phyloP scores from a whole-genome alignment of 1,284 basidiomycete genomes.

The Gastroboletus turbinatus region DNA sequence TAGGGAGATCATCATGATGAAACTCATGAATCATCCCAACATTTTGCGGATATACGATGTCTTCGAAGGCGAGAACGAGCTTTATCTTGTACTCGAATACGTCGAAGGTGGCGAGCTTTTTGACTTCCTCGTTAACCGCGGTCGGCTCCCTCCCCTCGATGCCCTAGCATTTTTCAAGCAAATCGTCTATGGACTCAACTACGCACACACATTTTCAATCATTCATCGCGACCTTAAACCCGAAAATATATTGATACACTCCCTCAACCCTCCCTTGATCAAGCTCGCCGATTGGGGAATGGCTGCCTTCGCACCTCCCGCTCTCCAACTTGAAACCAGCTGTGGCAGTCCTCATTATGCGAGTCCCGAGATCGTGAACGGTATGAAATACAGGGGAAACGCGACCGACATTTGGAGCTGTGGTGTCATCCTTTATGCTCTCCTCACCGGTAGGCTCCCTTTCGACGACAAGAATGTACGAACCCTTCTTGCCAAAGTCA shows the following conservation, averaged over 20 bases:
- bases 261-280: slow-evolving; percentile 79
- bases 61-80: slow-evolving; percentile 90
- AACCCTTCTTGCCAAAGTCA: slow-evolving; percentile 87
- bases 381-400: slow-evolving; percentile 90
- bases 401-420: slow-evolving; percentile 96
- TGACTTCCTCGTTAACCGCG: slow-evolving; percentile 92
- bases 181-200: slow-evolving; percentile 94
- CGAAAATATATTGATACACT: slow-evolving; percentile 92
- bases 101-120: slow-evolving; percentile 98
- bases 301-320: slow-evolving; percentile 87
- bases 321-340: slow-evolving; percentile 88
- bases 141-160: slow-evolving; percentile 79
- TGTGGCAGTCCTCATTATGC: slow-evolving; percentile 99
- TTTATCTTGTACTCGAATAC: slow-evolving; percentile 96
- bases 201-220: slow-evolving; percentile 98
- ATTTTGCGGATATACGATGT: slow-evolving; percentile 96
- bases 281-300: slow-evolving; percentile 99
- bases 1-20: slow-evolving; percentile 99
- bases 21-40: slow-evolving; percentile 97
- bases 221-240: slow-evolving; percentile 99
- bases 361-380: slow-evolving; percentile 96
- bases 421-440: slow-evolving; percentile 86
- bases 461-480: slow-evolving; percentile 89
- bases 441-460: slow-evolving; percentile 85
- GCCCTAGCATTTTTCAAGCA: slow-evolving; percentile 96